These are phyloP conservation scores for Abortiporus biennis DNA, from an alignment of 1,284 basidiomycete species.

Conservation along the genomic window DNA sequence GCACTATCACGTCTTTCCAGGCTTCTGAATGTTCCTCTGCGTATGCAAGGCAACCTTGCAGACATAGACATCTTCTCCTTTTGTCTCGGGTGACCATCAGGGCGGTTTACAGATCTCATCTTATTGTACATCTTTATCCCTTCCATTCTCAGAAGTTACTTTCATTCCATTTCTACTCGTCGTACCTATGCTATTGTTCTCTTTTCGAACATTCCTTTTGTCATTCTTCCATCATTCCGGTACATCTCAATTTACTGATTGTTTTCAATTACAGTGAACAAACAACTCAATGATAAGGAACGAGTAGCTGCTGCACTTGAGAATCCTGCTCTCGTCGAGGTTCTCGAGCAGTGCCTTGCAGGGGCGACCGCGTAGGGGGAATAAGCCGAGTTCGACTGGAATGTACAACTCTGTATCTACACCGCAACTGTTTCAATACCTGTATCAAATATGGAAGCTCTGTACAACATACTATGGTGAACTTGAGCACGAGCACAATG, in stretches of 20 bases:
- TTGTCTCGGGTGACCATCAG: too few species aligned
- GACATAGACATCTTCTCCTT: too few species aligned
- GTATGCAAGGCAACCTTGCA: too few species aligned
- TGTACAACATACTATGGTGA: too few species aligned
- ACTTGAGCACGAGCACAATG: too few species aligned
- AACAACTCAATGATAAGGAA: conserved; percentile 99
- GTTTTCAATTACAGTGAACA: conserved; percentile 69
- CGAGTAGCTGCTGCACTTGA: conserved; percentile 96
- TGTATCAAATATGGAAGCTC: too few species aligned
- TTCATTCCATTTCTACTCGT: not conserved
- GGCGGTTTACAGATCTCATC: not conserved
- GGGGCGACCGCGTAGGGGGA: conserved; percentile 28
- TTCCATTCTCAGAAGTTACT: not conserved
- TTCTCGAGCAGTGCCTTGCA: conserved; percentile 81
- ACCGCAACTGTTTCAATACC: too few species aligned
- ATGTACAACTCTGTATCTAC: too few species aligned
- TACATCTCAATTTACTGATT: not conserved
- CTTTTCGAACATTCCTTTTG: not conserved
- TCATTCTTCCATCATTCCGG: too few species aligned
- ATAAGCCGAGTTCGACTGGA: too few species aligned
- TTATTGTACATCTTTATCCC: not conserved
- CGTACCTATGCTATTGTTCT: not conserved
- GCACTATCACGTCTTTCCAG: too few species aligned
- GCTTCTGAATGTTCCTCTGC: too few species aligned
- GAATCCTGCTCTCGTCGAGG: conserved; percentile 82